These are phyloP conservation scores for Talaromyces sp. DNA, from an alignment of 2,329 filamentous ascomycete genomes.

Conservation along the genomic window DNA sequence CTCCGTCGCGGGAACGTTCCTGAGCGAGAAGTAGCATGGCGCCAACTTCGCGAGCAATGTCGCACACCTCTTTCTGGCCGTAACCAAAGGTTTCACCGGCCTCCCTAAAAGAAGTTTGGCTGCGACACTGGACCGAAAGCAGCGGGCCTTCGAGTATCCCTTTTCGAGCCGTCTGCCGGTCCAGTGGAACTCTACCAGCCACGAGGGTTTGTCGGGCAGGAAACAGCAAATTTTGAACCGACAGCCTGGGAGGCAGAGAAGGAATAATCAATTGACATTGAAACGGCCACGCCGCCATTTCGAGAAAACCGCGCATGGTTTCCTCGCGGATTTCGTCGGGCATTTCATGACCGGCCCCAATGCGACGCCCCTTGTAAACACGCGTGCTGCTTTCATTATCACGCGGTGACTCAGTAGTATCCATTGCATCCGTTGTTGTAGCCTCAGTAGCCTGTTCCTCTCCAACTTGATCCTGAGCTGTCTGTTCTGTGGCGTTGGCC, in stretches of 20 bases:
- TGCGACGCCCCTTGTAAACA: conserved; percentile 53
- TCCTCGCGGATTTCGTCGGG: conserved; percentile 53
- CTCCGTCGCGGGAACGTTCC: conserved; percentile 53
- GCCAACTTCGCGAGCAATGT: conserved; percentile 53
- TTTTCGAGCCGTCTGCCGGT: conserved; percentile 46
- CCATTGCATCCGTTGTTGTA: neutral
- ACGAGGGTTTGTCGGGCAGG: conserved; percentile 52
- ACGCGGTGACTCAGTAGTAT: conserved; percentile 2
- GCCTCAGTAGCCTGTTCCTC: neutral
- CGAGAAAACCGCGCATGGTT: conserved; percentile 50
- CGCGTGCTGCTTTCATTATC: conserved; percentile 13
- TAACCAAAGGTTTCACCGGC: conserved; percentile 20
- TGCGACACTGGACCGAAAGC: conserved; percentile 49
- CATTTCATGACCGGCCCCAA: conserved; percentile 53
- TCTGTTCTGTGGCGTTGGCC: conserved; percentile 13
- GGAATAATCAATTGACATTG: conserved; percentile 47
- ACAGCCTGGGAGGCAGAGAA: conserved; percentile 43
- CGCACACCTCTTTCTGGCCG: conserved; percentile 40
- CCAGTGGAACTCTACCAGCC: conserved; percentile 49
- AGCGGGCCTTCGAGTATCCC: conserved; percentile 55
- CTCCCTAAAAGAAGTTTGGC: conserved; percentile 49
- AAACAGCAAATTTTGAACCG: conserved; percentile 46
- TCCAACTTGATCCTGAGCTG: neutral
- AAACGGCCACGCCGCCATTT: conserved; percentile 54
- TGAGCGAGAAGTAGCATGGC: conserved; percentile 54